phyloP scores from a whole-genome alignment of 495 filamentous ascomycete species.

The Terfezia claveryi region DNA sequence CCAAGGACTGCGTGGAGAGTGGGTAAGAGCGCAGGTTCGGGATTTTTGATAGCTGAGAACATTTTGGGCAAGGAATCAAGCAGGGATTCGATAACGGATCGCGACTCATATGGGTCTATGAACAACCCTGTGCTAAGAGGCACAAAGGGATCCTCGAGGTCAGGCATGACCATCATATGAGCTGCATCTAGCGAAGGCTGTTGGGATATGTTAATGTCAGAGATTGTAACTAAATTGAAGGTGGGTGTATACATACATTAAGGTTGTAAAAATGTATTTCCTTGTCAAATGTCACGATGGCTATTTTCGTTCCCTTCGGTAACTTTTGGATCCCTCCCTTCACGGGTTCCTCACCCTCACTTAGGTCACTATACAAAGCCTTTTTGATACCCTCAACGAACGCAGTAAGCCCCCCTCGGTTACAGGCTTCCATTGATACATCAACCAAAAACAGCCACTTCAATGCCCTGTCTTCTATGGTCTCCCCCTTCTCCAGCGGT shows the following conservation, averaged over 20 bases:
- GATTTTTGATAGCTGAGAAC: constrained; percentile 67
- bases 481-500: constrained; percentile 46
- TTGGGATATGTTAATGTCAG: constrained; percentile 6
- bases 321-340: constrained; percentile 33
- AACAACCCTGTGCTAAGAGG: constrained; percentile 81
- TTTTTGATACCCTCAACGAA: constrained; percentile 75
- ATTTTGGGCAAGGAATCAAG: constrained; percentile 56
- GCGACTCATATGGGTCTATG: constrained; percentile 86
- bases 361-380: constrained; percentile 50
- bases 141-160: constrained; percentile 91
- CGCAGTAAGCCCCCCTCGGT: constrained; percentile 70
- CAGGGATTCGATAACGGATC: constrained; percentile 70
- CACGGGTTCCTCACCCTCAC: constrained; percentile 22
- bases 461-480: constrained; percentile 24
- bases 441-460: constrained; percentile 84
- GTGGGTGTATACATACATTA: constrained; percentile 32
- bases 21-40: constrained; percentile 69
- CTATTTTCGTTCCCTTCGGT: constrained; percentile 64
- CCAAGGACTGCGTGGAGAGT: constrained; percentile 60
- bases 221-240: background rate
- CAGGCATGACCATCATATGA: constrained; percentile 97
- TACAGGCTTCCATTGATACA: constrained; percentile 70
- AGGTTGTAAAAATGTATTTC: constrained; percentile 96
- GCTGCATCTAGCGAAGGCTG: constrained; percentile 61
- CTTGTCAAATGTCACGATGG: constrained; percentile 87